Percentiles rank a stretch among this genome's conserved stretches.
These are phyloP conservation scores for Pythium utonaiense DNA, from an alignment of 352 stramenopile genomes.

Conservation along the genomic window DNA sequence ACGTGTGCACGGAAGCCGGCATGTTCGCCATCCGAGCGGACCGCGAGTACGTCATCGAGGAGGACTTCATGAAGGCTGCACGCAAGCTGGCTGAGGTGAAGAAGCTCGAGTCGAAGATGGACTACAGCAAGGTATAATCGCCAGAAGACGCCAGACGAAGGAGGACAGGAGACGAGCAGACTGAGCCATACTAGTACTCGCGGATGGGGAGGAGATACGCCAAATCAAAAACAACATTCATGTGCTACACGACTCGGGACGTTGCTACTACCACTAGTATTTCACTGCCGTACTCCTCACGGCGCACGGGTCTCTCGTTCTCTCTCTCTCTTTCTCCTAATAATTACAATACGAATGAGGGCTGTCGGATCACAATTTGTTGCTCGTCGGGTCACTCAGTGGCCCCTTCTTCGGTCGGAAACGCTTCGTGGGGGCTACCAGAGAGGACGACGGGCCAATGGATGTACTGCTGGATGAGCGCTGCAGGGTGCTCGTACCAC, in stretches of 20 bases:
- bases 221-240: constrained; percentile 1
- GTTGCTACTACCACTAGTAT: background rate
- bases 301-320: background rate
- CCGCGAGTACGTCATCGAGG: constrained; percentile 98
- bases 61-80: constrained; percentile 99
- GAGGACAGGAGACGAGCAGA: background rate
- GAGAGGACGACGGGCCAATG: constrained; percentile 14
- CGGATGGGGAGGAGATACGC: background rate
- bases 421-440: constrained; percentile 12
- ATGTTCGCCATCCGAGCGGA: constrained; percentile 99
- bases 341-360: constrained; percentile 23
- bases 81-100: constrained; percentile 99
- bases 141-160: background rate
- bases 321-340: constrained; percentile 14
- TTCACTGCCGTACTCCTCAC: background rate
- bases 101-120: constrained; percentile 99
- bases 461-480: background rate
- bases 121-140: constrained; percentile 99
- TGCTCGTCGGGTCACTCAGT: constrained; percentile 19
- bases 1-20: constrained; percentile 96
- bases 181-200: too few relatives aligned
- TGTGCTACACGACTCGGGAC: background rate
- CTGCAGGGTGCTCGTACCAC: background rate
- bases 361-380: constrained; percentile 18
- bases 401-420: constrained; percentile 22